A percentile compares a stretch with the other conserved stretches of the same genome.
Evolutionary conservation across 768 basidiomycete species (phyloP).

Genomic region (Naematelia encephala): DNA sequence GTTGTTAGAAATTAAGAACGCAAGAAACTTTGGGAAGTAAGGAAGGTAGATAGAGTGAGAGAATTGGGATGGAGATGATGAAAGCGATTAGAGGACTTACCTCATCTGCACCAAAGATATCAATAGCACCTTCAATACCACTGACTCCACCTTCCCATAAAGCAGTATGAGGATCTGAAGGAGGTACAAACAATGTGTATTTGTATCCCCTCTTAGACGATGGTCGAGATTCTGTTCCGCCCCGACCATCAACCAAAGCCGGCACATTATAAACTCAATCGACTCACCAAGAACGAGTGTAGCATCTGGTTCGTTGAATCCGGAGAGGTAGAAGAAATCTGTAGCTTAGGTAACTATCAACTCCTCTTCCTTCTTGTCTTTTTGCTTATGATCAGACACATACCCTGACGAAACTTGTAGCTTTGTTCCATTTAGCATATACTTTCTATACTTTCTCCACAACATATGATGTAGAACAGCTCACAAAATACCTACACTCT

Average conservation of each 20-base stretch:
- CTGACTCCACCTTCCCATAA: constrained; percentile 91
- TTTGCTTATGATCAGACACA: neutral
- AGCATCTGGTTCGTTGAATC: constrained; percentile 89
- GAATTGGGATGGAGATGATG: no score
- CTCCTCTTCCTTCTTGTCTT: neutral
- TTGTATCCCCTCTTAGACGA: constrained; percentile 70
- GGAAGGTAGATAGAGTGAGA: constrained; percentile 38
- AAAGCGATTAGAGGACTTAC: no score
- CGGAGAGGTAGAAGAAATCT: constrained; percentile 73
- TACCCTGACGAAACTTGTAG: constrained; percentile 85
- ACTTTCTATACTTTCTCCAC: no score
- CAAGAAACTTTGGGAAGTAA: constrained; percentile 45
- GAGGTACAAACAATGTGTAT: constrained; percentile 78
- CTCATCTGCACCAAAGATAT: constrained; percentile 74
- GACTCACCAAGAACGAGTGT: constrained; percentile 76
- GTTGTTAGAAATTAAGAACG: constrained; percentile 50
- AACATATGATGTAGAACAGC: no score
- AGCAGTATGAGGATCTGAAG: constrained; percentile 70
- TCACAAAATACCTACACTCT: constrained; percentile 76
- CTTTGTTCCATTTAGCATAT: constrained; percentile 58
- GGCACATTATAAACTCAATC: no score
- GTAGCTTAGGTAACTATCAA: constrained; percentile 36
- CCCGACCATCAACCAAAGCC: no score
- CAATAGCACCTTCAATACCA: constrained; percentile 62
- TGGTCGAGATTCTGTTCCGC: constrained; percentile 65